Evolutionary conservation across 768 basidiomycete genomes (phyloP), one percentile per base, ranked within the genome.

Genomic region (Macrolepiota dolichaula): DNA sequence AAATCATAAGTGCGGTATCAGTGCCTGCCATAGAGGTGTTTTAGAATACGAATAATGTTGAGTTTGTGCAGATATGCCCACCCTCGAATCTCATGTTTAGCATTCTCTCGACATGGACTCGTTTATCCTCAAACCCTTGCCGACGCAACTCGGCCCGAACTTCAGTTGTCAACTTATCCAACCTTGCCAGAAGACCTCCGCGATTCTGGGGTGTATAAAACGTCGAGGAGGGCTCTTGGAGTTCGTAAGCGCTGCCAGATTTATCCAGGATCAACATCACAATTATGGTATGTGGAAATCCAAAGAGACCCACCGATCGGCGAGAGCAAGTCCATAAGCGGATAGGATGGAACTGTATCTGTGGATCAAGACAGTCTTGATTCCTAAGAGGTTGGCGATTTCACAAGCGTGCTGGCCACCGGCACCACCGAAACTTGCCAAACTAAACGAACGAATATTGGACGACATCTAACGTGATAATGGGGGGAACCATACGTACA

Each of bases 361-460:
- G 70, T 95, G 94, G 53, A 97, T 89, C 46, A 96, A 74, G 65
- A 96, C 88, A 6, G 87, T 92, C 69, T 86, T 88, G 67, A 97
- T 96, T 4, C 94, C 94, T 3, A 98, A 79, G 6, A 92, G 78
- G 24, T 81, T 79, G 0, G 94, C 96, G 52, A 96, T 95, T 70
- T 95, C 94, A 78, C 92, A 94, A 11, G 94, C 95, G 63, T 95
- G 94, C 66, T 95, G 94, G 2, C 93, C 93, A 4, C 94, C 92
- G 10, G 92, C 91, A 27, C 94, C 94, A 4, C 94, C 94, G 64
- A 96, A 96, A 65, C 88, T 90, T 6, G 92, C 91, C 25, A 94
- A 73, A 42, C 92, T 94, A 64, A 19, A 47, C 12, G n/a, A 13
- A 17, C 40, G 37, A n/a, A 50, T 22, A n/a, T 19, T n/a, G n/a